Evolutionary conservation across 192 early-diverging fungal genomes (phyloP), one percentile per base, ranked within the genome.

Genomic region (Haplosporangium gracile): DNA sequence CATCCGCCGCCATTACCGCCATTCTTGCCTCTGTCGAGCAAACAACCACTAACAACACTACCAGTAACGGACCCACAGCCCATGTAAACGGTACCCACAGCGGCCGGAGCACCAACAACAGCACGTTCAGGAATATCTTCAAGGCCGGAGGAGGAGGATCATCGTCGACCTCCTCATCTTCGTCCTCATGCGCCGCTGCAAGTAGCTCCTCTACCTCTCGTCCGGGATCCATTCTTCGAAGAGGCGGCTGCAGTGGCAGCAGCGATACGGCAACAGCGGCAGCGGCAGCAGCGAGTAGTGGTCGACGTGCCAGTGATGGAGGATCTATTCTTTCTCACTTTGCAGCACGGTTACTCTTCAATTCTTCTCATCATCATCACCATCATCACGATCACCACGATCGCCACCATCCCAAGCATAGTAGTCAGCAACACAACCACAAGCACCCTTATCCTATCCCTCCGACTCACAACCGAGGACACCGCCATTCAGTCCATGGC

Each of bases 301-400:
- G 68, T 22, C 78, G 84, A n/a, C 75, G 84, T 5, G 84, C 84
- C 15, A 80, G 78, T 15, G 84, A 86, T 22, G 84, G 84, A 0
- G 84, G 84, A 5, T 81, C 84, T 29, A 86, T 86, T 53, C 78
- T 86, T 39, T 86, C 78, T 26, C 78, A 79, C 45, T 73, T 86
- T 32, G 71, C 81, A 2, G 45, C 75, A 6, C 32, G 78, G 32
- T n/a, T 60, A 26, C 78, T 51, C 2, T 80, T 80, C 51, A 47
- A 38, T 1, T 60, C 70, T 18, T 10, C 42, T 18, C 55, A 79
- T 6, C 43, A 77, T 36, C 60, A 77, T 6, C 45, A 77, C 5
- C 8, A 55, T 16, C n/a, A n/a, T n/a, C n/a, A n/a, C n/a, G n/a
- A n/a, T n/a, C 73, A 74, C 16, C 73, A 74, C 4, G 53, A 74